Conservation (phyloP, 2,329 filamentous ascomycete genomes). For the Rhinocladiella mackenziei region DNA sequence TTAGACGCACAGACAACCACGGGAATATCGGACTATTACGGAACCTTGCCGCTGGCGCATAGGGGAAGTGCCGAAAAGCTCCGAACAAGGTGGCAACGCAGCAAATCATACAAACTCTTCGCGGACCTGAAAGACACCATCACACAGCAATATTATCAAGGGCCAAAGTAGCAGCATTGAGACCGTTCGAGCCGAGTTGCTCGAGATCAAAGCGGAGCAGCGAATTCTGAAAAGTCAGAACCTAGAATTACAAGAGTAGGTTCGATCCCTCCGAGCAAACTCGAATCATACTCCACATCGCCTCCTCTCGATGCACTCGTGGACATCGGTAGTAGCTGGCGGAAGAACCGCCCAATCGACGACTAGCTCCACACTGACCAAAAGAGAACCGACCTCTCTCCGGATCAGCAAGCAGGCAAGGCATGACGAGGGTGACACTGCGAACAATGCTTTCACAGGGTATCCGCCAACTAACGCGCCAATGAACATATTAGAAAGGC, state of each 20-base stretch:
- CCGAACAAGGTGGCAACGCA: no score
- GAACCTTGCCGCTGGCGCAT: no score
- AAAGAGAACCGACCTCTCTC: slow-evolving; percentile 3
- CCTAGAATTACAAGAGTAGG: slow-evolving; percentile 1
- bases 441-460: slow-evolving; percentile 1
- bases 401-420: slow-evolving; percentile 9
- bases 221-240: slow-evolving; percentile 5
- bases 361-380: not conserved
- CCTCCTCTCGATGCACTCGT: no score
- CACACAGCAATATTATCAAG: no score
- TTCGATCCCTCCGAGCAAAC: no score
- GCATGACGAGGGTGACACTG: slow-evolving; percentile 1
- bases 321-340: slow-evolving; percentile 6
- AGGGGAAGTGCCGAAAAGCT: no score
- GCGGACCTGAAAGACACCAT: no score
- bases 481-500: slow-evolving; percentile 5
- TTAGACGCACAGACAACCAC: no score
- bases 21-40: no score
- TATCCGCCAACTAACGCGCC: slow-evolving; percentile 1
- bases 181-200: not conserved
- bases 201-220: not conserved
- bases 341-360: not conserved
- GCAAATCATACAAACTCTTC: no score
- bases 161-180: no score
- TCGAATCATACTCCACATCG: no score